Base-by-base conservation (phyloP, 2,329 filamentous ascomycete species). In the Chaetomium olivaceum region DNA sequence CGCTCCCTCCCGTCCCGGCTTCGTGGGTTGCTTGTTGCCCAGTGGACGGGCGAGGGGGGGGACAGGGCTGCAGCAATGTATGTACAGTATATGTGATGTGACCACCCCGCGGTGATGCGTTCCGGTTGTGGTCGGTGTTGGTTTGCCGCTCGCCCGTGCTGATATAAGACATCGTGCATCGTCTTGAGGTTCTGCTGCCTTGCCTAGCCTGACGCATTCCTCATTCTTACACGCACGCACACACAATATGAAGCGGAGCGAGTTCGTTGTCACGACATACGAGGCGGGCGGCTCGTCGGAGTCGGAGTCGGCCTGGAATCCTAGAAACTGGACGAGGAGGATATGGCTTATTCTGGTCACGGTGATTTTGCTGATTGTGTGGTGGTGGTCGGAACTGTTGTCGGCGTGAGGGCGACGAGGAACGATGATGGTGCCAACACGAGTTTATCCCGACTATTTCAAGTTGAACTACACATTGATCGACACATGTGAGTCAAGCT, bases 281-380 rank as follows among this genome's bases (percentile, higher is more conserved):
- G 63, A 61, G 19, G 14, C 25, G 19, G 46, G 25, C n/a, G 19
- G 16, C 11, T 36, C 21, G 27, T 46, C 31, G 1, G 11, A 3
- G 6, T 33, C 3, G 2, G 9, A 4, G 6, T 61, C 61, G 9
- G 63, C 62, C 5, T 72, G 71, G 71, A 72, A 87, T 67, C 80
- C 82, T 0, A 78, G 78, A 58, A 78, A 78, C 56, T 89, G 86
- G 87, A 76, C 80, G 50, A 81, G 82, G 72, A 81, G 80, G 65
- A 79, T 77, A 12, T 88, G 83, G 82, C 73, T 80, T 25, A 75
- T 79, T 39, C 71, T 83, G 6, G 79, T 31, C n/a, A 63, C 69
- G 4, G 62, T 52, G 2, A 67, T 80, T 39, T 69, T 82, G 9
- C 73, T 88, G 16, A 71, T 85, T 50, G 76, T 85, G 9, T 84